A percentile compares a stretch with the other conserved stretches of the same genome.
Evolutionary conservation across 2,329 filamentous ascomycete genomes (phyloP).

Genomic region (Neocucurbitaria cava): DNA sequence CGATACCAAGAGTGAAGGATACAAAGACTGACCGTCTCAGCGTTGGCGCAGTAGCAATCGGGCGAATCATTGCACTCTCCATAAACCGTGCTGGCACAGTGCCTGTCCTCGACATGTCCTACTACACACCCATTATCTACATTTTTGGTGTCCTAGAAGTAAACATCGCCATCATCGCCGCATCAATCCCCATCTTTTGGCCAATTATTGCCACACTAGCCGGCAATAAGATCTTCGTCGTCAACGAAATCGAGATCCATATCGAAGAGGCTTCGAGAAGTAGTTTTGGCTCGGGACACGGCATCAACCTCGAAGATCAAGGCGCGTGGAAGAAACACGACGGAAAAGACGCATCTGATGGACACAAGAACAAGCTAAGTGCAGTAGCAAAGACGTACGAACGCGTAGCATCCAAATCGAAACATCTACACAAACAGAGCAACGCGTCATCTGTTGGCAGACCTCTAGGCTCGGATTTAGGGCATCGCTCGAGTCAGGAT

Average conservation of each 20-base stretch:
- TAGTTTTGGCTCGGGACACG: constrained; percentile 17
- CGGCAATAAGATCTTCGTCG: constrained; percentile 46
- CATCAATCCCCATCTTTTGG: constrained; percentile 50
- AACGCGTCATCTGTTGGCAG: constrained; percentile 19
- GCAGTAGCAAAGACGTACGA: constrained; percentile 19
- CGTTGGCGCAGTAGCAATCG: constrained; percentile 36
- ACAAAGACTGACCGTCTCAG: constrained; percentile 21
- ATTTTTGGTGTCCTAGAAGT: constrained; percentile 47
- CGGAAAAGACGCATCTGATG: constrained; percentile 10
- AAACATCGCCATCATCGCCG: constrained; percentile 47
- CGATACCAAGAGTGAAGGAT: background rate
- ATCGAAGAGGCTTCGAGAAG: constrained; percentile 29
- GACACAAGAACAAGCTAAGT: constrained; percentile 16
- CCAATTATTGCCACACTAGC: constrained; percentile 41
- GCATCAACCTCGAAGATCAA: constrained; percentile 26
- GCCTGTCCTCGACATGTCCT: constrained; percentile 41
- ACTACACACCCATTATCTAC: constrained; percentile 37
- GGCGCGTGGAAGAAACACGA: constrained; percentile 16
- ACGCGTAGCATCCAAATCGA: background rate
- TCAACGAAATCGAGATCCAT: constrained; percentile 48
- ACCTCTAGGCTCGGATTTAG: constrained; percentile 14
- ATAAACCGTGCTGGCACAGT: constrained; percentile 40
- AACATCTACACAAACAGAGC: constrained; percentile 15
- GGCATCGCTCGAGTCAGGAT: constrained; percentile 32
- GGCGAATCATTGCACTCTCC: constrained; percentile 38